Percentiles rank a stretch among this genome's conserved stretches.
These are phyloP conservation scores for Boechera divaricarpa DNA, from an alignment of 345 rosid species.

Conservation along the genomic window DNA sequence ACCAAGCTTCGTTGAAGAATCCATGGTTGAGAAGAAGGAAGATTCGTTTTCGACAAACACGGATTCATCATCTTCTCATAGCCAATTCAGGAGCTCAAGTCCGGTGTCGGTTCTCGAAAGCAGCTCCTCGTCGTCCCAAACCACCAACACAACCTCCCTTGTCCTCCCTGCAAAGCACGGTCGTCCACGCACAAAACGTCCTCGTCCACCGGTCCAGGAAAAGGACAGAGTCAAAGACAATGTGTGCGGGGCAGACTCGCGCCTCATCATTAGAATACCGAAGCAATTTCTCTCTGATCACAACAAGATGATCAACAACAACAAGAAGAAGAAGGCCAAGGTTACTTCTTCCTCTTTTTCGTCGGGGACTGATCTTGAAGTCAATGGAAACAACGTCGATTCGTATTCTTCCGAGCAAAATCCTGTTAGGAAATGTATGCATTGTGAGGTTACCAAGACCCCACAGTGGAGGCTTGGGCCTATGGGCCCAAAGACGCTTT, in stretches of 20 bases:
- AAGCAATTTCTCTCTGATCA: slow-evolving; percentile 59
- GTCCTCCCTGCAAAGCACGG: slow-evolving; percentile 58
- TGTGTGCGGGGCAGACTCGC: slow-evolving; percentile 41
- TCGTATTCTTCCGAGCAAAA: slow-evolving; percentile 46
- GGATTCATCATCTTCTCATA: slow-evolving; percentile 52
- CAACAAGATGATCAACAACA: slow-evolving; percentile 72
- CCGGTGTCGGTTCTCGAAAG: slow-evolving; percentile 94
- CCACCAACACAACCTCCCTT: slow-evolving; percentile 44
- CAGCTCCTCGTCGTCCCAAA: slow-evolving; percentile 76
- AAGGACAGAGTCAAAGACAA: slow-evolving; percentile 57
- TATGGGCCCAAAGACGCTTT: slow-evolving; percentile 95
- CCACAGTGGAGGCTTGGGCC: slow-evolving; percentile 99
- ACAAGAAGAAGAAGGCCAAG: slow-evolving; percentile 65
- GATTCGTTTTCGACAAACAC: slow-evolving; percentile 47
- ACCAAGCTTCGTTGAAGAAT: slow-evolving; percentile 74
- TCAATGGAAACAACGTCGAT: slow-evolving; percentile 43
- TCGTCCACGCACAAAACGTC: slow-evolving; percentile 93
- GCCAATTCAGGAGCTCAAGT: slow-evolving; percentile 71
- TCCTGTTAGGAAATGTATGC: slow-evolving; percentile 85
- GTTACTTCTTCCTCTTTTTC: slow-evolving; percentile 42
- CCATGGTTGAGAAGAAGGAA: slow-evolving; percentile 61
- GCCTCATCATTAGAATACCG: slow-evolving; percentile 70
- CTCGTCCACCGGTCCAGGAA: slow-evolving; percentile 69
- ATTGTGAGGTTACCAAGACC: slow-evolving; percentile 92
- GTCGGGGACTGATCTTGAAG: slow-evolving; percentile 48